Percentiles rank a stretch among this genome's conserved stretches.
Conservation (phyloP, 306 rosid species). For the Castanea mollissima region DNA sequence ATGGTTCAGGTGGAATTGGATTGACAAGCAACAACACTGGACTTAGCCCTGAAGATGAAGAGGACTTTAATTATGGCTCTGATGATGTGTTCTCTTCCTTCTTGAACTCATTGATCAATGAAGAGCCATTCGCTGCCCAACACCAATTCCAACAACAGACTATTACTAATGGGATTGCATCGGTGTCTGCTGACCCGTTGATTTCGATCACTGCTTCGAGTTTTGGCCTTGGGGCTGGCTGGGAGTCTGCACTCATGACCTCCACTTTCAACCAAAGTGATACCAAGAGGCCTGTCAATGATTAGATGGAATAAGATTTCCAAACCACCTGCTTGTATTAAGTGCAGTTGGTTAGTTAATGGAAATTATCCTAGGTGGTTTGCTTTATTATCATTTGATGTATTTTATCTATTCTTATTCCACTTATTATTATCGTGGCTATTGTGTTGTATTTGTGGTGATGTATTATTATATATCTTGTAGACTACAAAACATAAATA, state of each 20-base stretch:
- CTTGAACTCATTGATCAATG: constrained; percentile 69
- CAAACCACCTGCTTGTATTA: neutral
- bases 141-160: constrained; percentile 33
- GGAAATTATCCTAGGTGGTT: neutral
- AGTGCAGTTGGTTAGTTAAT: neutral
- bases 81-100: constrained; percentile 76
- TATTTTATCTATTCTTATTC: neutral
- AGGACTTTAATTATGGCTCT: constrained; percentile 35
- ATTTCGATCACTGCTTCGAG: constrained; percentile 7
- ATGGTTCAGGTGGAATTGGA: constrained; percentile 22
- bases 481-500: neutral
- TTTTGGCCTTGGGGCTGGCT: constrained; percentile 19
- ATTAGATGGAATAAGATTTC: constrained; percentile 1
- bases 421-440: neutral
- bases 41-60: constrained; percentile 19
- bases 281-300: constrained; percentile 7
- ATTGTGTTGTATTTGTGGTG: constrained; percentile 1
- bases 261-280: constrained; percentile 39
- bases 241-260: constrained; percentile 46
- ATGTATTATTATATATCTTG: neutral
- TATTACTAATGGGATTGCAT: constrained; percentile 6
- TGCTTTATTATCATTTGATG: neutral
- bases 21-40: constrained; percentile 17
- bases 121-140: constrained; percentile 49
- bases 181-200: constrained; percentile 20